Conservation (phyloP, 2,329 filamentous ascomycete species). For the Ophiosphaerella narmari region DNA sequence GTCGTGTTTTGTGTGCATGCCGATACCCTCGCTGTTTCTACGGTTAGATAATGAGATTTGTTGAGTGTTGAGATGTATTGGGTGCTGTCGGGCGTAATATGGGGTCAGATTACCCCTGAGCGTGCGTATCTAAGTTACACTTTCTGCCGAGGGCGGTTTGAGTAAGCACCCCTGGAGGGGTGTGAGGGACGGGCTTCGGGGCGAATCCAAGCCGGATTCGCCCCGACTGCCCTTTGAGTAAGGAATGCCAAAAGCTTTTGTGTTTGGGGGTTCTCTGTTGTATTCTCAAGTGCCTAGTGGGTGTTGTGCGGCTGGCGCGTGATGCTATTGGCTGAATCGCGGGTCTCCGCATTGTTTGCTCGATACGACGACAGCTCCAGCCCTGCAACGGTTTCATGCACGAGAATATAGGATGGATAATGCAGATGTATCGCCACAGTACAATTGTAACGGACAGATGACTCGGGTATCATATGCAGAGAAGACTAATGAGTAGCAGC, state of each 20-base stretch:
- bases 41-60: conserved; percentile 18
- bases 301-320: not conserved
- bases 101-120: too few relatives aligned
- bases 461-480: too few relatives aligned
- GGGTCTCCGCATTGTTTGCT: conserved; percentile 33
- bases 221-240: too few relatives aligned
- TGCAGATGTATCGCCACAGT: conserved; percentile 35
- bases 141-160: too few relatives aligned
- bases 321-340: conserved; percentile 23
- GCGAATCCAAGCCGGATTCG: too few relatives aligned
- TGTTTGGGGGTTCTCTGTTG: too few relatives aligned
- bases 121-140: too few relatives aligned
- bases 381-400: conserved; percentile 5
- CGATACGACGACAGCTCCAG: conserved; percentile 17
- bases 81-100: too few relatives aligned
- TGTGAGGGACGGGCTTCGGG: too few relatives aligned
- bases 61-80: not conserved
- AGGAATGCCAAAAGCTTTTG: not conserved
- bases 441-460: conserved; percentile 29
- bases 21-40: conserved; percentile 43
- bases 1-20: conserved; percentile 27
- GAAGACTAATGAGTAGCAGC: conserved; percentile 26
- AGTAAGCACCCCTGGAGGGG: too few relatives aligned
- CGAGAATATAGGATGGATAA: conserved; percentile 27
- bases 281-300: not conserved